Percentiles rank a stretch among this genome's conserved stretches.
Conservation (phyloP, 441 rosid species). For the Adansonia rubrostipa region DNA sequence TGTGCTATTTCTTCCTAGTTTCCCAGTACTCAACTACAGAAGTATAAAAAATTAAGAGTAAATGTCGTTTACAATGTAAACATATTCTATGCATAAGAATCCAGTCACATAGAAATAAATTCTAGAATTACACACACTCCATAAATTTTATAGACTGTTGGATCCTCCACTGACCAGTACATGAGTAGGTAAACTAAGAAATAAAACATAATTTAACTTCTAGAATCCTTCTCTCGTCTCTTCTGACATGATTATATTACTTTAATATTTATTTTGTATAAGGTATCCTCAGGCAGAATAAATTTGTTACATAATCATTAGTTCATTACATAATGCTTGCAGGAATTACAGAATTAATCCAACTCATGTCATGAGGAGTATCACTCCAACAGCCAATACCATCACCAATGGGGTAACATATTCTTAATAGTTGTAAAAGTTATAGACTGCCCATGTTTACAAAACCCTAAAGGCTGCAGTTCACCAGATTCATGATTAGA, state of each 20-base stretch:
- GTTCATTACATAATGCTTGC: not conserved
- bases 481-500: not conserved
- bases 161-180: not conserved
- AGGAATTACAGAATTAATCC: not conserved
- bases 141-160: not conserved
- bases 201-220: not conserved
- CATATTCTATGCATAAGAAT: not conserved
- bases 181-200: not conserved
- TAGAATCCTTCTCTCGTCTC: not conserved
- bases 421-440: not conserved
- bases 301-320: not conserved
- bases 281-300: not conserved
- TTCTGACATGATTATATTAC: not conserved
- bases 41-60: not conserved
- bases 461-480: not conserved
- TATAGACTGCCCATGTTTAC: not conserved
- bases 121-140: not conserved
- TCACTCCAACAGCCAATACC: not conserved
- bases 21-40: not conserved
- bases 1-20: conserved; percentile 11
- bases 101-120: conserved; percentile 7
- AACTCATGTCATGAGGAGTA: not conserved
- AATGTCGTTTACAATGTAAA: not conserved
- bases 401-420: not conserved
- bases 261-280: not conserved